A percentile compares a stretch with the other conserved stretches of the same genome.
phyloP scores from a whole-genome alignment of 2,329 filamentous ascomycete species.

The Fusarium hainanense region DNA sequence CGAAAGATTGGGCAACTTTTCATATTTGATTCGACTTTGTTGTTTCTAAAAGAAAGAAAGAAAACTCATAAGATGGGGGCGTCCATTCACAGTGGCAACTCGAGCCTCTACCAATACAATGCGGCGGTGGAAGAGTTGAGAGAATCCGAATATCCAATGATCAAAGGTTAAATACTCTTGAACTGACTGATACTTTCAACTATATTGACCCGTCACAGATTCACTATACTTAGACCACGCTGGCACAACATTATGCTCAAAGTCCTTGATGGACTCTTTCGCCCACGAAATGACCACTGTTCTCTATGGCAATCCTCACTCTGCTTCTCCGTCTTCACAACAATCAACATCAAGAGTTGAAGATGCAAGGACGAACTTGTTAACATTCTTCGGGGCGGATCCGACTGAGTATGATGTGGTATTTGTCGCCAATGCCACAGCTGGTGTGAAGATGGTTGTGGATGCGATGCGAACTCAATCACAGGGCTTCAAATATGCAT shows the following conservation, averaged over 20 bases:
- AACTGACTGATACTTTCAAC: not conserved
- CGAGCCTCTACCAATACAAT: conserved; percentile 63
- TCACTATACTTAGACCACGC: conserved; percentile 92
- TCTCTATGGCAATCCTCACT: conserved; percentile 93
- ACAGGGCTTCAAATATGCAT: conserved; percentile 82
- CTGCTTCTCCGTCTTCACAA: conserved; percentile 83
- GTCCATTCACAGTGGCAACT: conserved; percentile 2
- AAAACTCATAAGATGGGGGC: conserved; percentile 8
- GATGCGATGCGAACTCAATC: conserved; percentile 78
- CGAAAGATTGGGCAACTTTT: not conserved
- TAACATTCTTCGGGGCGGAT: conserved; percentile 84
- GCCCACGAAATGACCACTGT: conserved; percentile 80
- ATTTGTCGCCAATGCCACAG: conserved; percentile 93
- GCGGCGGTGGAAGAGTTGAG: conserved; percentile 68
- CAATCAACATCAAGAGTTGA: conserved; percentile 80
- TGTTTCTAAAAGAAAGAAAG: not conserved
- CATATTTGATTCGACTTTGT: not conserved
- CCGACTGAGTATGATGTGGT: conserved; percentile 86
- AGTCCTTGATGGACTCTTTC: conserved; percentile 83
- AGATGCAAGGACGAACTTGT: conserved; percentile 74
- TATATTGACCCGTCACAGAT: conserved; percentile 58
- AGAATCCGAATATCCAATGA: conserved; percentile 74
- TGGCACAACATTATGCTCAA: conserved; percentile 86
- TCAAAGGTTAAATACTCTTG: conserved; percentile 63
- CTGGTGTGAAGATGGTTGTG: conserved; percentile 85